A percentile compares a stretch with the other conserved stretches of the same genome.
phyloP scores from a whole-genome alignment of 176 grass and related monocot species.

The Sorghum bicolor region Sorghum_bicolor_NCBIv3 NC_012872.2:7210501-7211000 shows the following conservation, averaged over 20 bases:
- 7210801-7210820: not conserved
- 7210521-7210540: not conserved
- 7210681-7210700: not conserved
- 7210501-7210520: conserved; percentile 11
- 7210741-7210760: not conserved
- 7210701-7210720: not conserved
- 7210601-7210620: not conserved
- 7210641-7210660: not conserved
- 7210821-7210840: not conserved
- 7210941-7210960: too few species aligned
- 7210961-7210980: too few species aligned
- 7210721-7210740: not conserved
- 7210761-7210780: not conserved
- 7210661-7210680: not conserved
- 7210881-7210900: not conserved
- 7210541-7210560: not conserved
- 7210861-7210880: not conserved
- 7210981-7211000: too few species aligned
- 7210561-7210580: not conserved
- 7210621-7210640: not conserved
- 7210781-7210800: not conserved
- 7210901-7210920: not conserved
- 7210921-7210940: too few species aligned
- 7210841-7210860: not conserved
- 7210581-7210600: not conserved